Evolutionary conservation across 1,284 basidiomycete genomes (phyloP).

Genomic region (Papiliotrema fonsecae): DNA sequence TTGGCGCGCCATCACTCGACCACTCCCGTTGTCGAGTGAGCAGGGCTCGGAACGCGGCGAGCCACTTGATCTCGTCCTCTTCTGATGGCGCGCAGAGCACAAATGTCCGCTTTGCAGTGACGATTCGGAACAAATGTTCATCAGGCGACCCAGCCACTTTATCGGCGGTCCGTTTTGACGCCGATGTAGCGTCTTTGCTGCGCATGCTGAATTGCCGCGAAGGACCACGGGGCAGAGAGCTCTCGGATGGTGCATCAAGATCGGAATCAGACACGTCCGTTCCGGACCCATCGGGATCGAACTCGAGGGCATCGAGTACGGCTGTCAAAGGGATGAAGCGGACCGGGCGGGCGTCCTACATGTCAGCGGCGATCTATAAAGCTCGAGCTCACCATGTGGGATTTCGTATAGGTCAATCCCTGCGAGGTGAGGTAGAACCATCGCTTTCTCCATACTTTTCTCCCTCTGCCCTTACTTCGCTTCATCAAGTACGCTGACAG

Average conservation of each 20-base stretch:
- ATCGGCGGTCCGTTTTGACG: constrained; percentile 7
- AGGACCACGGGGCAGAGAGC: constrained; percentile 6
- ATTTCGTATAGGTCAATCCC: constrained; percentile 73
- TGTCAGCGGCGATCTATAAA: constrained; percentile 8
- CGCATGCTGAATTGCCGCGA: constrained; percentile 6
- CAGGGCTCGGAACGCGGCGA: constrained; percentile 86
- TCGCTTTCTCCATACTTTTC: constrained; percentile 91
- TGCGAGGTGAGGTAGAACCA: constrained; percentile 83
- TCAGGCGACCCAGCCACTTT: constrained; percentile 12
- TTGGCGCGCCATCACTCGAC: background rate
- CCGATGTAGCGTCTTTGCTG: background rate
- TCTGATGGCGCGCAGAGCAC: constrained; percentile 91
- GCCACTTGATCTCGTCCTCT: constrained; percentile 98
- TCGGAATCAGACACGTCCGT: constrained; percentile 26
- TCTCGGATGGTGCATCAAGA: constrained; percentile 21
- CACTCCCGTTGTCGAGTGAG: constrained; percentile 51
- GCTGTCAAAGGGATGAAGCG: constrained; percentile 76
- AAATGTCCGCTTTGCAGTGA: constrained; percentile 86
- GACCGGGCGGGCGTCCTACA: constrained; percentile 78
- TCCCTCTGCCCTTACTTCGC: constrained; percentile 69
- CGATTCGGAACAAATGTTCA: constrained; percentile 83
- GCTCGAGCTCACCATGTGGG: constrained; percentile 69
- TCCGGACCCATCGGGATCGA: constrained; percentile 33
- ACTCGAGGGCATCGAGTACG: constrained; percentile 91
- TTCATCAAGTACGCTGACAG: constrained; percentile 94